Evolutionary conservation across 306 rosid genomes (phyloP).

Genomic region (Fragaria ananassa): DNA sequence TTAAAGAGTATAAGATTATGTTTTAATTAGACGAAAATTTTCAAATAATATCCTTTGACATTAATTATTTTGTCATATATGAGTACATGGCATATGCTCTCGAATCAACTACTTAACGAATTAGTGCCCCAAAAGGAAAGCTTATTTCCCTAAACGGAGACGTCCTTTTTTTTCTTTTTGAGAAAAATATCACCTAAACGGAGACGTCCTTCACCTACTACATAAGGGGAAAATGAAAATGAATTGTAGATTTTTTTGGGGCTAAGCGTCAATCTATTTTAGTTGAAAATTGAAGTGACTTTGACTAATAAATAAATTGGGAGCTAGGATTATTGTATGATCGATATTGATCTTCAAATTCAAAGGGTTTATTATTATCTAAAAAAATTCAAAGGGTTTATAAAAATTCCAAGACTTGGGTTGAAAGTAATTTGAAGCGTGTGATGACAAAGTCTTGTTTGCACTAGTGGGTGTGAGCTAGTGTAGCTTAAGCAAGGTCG

Average conservation of each 20-base stretch:
- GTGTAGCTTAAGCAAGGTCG: too few species aligned
- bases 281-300: constrained; percentile 5
- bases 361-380: neutral
- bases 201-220: neutral
- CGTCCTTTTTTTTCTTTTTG: neutral
- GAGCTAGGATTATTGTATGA: neutral
- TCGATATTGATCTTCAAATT: neutral
- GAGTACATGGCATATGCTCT: neutral
- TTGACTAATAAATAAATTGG: constrained; percentile 4
- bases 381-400: neutral
- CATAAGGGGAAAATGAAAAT: neutral
- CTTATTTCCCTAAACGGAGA: neutral
- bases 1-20: neutral
- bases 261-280: neutral
- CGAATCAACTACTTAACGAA: neutral
- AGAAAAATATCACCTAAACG: too few species aligned
- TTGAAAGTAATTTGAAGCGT: neutral
- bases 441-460: neutral
- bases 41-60: neutral
- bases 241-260: neutral
- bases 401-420: constrained; percentile 7
- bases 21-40: neutral
- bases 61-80: neutral
- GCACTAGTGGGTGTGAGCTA: too few species aligned
- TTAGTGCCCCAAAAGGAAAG: neutral